Conservation (phyloP, 2,329 filamentous ascomycete species). For the Fusarium oxysporum region DNA sequence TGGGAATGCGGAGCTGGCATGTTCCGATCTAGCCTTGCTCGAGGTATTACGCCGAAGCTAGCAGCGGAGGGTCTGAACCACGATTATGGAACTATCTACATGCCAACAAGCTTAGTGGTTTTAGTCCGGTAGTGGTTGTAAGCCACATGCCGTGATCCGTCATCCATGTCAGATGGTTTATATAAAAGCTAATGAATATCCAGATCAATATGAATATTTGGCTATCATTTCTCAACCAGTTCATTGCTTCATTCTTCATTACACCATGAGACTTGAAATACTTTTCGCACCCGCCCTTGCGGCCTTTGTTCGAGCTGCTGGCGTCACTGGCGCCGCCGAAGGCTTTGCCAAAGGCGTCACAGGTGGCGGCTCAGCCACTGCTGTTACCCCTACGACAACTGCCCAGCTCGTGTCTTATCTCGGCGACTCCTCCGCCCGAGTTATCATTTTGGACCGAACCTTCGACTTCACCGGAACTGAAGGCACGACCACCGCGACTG, state of each 20-base stretch:
- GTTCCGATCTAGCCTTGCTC: conserved; percentile 1
- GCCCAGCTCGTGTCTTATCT: conserved; percentile 70
- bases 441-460: conserved; percentile 68
- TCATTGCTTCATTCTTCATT: not conserved
- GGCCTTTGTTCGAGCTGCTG: not conserved
- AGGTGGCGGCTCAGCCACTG: conserved; percentile 69
- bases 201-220: not conserved
- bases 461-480: conserved; percentile 69
- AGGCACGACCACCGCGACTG: conserved; percentile 62
- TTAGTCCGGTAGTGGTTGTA: not conserved
- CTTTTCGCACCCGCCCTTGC: not conserved
- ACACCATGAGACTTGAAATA: not conserved
- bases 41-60: not conserved
- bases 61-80: not conserved
- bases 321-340: conserved; percentile 41
- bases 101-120: not conserved
- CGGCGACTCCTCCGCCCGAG: conserved; percentile 62
- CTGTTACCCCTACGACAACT: conserved; percentile 65
- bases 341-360: conserved; percentile 65
- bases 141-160: not conserved
- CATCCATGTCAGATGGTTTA: not conserved
- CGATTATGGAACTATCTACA: not conserved
- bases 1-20: not conserved
- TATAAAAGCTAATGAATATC: not conserved
- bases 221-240: not conserved